These are phyloP conservation scores for Miscanthus sacchariflorus DNA, from an alignment of 202 grass and related monocot species.

Conservation along the genomic window DNA sequence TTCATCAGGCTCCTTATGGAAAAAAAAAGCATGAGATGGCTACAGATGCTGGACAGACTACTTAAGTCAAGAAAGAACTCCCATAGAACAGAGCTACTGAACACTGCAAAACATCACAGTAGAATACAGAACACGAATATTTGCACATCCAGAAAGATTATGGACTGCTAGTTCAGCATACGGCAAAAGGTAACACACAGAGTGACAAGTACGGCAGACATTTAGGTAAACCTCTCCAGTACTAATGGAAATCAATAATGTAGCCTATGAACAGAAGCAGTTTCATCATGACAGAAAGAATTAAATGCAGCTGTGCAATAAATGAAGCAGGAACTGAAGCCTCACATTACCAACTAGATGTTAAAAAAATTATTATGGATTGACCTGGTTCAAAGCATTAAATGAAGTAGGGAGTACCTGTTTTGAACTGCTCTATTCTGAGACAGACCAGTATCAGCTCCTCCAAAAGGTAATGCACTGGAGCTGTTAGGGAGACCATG, in stretches of 20 bases:
- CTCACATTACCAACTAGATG: constrained; percentile 18
- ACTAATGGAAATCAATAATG: constrained; percentile 14
- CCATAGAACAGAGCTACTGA: neutral
- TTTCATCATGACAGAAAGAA: constrained; percentile 14
- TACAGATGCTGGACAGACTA: constrained; percentile 29
- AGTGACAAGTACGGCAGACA: neutral
- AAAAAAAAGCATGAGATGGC: constrained; percentile 18
- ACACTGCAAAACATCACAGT: constrained; percentile 27
- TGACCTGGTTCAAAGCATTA: constrained; percentile 44
- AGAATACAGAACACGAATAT: constrained; percentile 17
- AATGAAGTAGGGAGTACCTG: constrained; percentile 67
- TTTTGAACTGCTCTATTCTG: constrained; percentile 78
- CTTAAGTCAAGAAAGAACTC: constrained; percentile 33
- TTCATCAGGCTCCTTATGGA: constrained; percentile 46
- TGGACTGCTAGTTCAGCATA: neutral
- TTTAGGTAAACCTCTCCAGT: constrained; percentile 24
- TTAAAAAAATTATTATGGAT: constrained; percentile 5
- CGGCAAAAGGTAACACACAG: constrained; percentile 10
- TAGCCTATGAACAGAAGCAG: constrained; percentile 12
- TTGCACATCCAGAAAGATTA: constrained; percentile 32
- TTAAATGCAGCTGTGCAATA: neutral
- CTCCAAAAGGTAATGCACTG: constrained; percentile 66
- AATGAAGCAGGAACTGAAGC: constrained; percentile 19
- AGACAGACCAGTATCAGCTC: constrained; percentile 67
- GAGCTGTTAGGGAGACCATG: constrained; percentile 56